Evolutionary conservation across 257 asterid genomes (phyloP).

Genomic region (Haberlea rhodopensis): DNA sequence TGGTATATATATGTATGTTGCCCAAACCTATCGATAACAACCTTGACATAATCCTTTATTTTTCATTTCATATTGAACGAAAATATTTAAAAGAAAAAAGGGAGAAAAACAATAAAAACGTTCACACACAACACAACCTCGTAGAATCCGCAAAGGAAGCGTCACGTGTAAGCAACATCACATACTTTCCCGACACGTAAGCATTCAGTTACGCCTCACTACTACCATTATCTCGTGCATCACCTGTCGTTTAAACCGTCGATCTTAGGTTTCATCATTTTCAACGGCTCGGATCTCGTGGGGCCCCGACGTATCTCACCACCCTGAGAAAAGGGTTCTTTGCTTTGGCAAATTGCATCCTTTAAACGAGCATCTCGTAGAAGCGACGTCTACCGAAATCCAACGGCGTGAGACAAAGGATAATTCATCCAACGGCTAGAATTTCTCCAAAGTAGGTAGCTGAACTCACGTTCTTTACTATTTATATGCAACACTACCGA

Average conservation of each 20-base stretch:
- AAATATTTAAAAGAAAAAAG: no score
- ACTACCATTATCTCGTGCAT: not conserved
- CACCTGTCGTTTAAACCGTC: not conserved
- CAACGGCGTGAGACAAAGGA: slow-evolving; percentile 24
- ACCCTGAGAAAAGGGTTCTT: slow-evolving; percentile 15
- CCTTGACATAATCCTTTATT: no score
- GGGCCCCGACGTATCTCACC: slow-evolving; percentile 26
- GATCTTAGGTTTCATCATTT: slow-evolving; percentile 30
- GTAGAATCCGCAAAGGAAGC: not conserved
- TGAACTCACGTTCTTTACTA: slow-evolving; percentile 28
- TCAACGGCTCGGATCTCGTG: slow-evolving; percentile 34
- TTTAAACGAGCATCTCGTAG: slow-evolving; percentile 40
- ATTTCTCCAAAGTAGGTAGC: slow-evolving; percentile 18
- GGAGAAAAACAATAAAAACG: not conserved
- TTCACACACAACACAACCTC: slow-evolving; percentile 5
- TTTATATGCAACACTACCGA: slow-evolving; percentile 27
- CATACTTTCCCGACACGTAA: slow-evolving; percentile 56
- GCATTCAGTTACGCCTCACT: slow-evolving; percentile 27
- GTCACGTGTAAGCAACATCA: slow-evolving; percentile 48
- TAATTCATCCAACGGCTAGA: slow-evolving; percentile 31
- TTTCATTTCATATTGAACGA: no score
- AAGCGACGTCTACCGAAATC: slow-evolving; percentile 28
- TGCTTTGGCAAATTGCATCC: slow-evolving; percentile 18
- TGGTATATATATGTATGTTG: no score
- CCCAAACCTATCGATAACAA: no score